phyloP scores from a whole-genome alignment of 805 yeast species.

The Starmerella powellii region DNA sequence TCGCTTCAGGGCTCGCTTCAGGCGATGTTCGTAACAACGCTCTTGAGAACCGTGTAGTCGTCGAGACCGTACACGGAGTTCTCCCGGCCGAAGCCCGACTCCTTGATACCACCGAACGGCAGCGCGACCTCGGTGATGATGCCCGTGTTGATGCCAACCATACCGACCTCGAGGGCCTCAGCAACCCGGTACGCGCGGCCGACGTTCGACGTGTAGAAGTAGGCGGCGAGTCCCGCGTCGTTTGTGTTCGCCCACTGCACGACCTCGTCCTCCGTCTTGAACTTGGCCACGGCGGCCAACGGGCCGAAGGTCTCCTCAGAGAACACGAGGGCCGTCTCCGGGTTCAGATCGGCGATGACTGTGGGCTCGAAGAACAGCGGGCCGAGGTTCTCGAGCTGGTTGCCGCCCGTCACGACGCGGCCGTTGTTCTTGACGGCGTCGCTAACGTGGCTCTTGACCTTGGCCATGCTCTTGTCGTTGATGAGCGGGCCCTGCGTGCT shows the following conservation, averaged over 20 bases:
- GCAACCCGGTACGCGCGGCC: constrained; percentile 47
- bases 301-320: constrained; percentile 79
- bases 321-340: constrained; percentile 41
- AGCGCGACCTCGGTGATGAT: constrained; percentile 44
- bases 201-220: constrained; percentile 50
- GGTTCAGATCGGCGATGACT: constrained; percentile 47
- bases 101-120: constrained; percentile 58
- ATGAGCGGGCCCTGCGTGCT: constrained; percentile 70
- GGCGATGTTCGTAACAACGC: constrained; percentile 37
- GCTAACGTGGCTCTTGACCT: constrained; percentile 48
- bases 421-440: constrained; percentile 58
- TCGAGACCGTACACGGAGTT: constrained; percentile 67
- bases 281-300: constrained; percentile 56
- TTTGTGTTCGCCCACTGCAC: constrained; percentile 50
- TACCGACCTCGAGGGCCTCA: constrained; percentile 60
- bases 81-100: constrained; percentile 72
- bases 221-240: constrained; percentile 67
- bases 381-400: constrained; percentile 43
- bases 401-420: constrained; percentile 50
- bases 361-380: constrained; percentile 58
- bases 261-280: constrained; percentile 53
- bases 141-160: constrained; percentile 75
- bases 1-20: too few relatives aligned
- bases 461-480: constrained; percentile 47
- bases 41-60: constrained; percentile 56